Evolutionary conservation across 2,329 filamentous ascomycete genomes (phyloP).

Genomic region (Aspergillus latus): DNA sequence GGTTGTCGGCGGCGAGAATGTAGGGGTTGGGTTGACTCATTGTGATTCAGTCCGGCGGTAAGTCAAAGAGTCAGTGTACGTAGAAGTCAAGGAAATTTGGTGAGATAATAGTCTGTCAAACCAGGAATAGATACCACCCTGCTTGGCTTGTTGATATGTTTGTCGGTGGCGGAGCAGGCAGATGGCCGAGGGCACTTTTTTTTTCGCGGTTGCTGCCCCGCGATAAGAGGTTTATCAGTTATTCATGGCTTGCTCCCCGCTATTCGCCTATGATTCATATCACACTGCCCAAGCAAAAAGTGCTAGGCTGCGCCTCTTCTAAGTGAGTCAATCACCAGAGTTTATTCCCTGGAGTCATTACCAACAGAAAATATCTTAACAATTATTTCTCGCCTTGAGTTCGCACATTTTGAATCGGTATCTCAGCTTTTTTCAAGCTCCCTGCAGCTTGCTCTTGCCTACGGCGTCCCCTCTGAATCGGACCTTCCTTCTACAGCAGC

Average conservation of each 20-base stretch:
- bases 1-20: constrained; percentile 79
- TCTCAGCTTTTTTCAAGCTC: not conserved
- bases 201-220: constrained; percentile 15
- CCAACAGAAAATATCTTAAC: not conserved
- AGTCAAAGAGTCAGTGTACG: constrained; percentile 10
- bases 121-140: not conserved
- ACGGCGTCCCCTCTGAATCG: not conserved
- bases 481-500: not conserved
- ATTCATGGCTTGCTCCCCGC: constrained; percentile 1
- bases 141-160: not conserved
- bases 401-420: not conserved
- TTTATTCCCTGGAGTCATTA: not conserved
- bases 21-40: constrained; percentile 60
- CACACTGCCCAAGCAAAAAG: constrained; percentile 1
- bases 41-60: constrained; percentile 10
- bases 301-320: constrained; percentile 7
- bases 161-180: constrained; percentile 14
- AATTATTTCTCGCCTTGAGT: not conserved
- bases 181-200: not conserved
- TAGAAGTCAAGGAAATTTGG: not conserved
- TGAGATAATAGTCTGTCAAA: not conserved
- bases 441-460: not conserved
- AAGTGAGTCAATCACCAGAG: not conserved
- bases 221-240: constrained; percentile 17
- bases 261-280: constrained; percentile 9